Conservation (phyloP, 306 rosid genomes). For the Acmispon strigosus region DNA sequence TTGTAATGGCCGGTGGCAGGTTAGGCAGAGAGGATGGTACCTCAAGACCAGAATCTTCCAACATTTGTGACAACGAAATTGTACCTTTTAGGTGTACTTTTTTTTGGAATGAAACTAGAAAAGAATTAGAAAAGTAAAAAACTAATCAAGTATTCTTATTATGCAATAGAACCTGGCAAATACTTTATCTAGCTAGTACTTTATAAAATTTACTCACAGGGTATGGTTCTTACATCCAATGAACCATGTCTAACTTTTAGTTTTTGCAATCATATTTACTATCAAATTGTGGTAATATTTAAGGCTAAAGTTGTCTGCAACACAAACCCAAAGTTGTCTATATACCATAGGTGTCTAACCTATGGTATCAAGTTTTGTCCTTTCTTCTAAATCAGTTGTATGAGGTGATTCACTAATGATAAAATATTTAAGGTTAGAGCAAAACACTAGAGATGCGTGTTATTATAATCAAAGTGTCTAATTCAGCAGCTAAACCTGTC, state of each 20-base stretch:
- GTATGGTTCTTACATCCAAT: no score
- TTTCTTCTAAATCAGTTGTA: constrained; percentile 10
- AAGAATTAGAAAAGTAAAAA: background rate
- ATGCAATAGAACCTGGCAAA: background rate
- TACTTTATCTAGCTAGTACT: no score
- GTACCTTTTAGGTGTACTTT: background rate
- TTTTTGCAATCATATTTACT: no score
- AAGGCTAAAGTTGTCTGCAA: no score
- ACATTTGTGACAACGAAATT: background rate
- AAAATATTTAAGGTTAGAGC: background rate
- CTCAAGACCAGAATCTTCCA: background rate
- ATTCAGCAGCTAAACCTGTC: background rate
- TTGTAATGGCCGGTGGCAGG: constrained; percentile 23
- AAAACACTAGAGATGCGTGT: background rate
- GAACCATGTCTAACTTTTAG: no score
- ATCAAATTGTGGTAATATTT: no score
- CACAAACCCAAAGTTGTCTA: background rate
- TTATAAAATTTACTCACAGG: no score
- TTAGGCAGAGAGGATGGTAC: background rate
- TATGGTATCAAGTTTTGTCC: background rate
- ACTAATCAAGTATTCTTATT: background rate
- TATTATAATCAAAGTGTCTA: constrained; percentile 6
- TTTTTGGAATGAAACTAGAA: background rate
- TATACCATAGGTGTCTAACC: background rate
- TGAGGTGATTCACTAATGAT: background rate